Conservation (phyloP, 129 eudicot genomes). For the Gnaphalium uliginosum region DNA sequence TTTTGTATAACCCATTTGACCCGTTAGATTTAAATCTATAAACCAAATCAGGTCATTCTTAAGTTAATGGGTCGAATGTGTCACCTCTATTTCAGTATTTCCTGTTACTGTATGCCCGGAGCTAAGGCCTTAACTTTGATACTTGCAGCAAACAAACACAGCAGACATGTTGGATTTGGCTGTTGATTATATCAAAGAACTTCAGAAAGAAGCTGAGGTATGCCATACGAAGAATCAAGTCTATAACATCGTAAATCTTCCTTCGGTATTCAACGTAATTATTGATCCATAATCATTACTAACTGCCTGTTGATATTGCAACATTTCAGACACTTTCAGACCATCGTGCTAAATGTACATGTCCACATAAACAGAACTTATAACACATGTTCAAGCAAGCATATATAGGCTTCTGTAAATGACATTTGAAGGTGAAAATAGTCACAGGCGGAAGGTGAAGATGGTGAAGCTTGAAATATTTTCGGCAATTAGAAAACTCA, state of each 20-base stretch:
- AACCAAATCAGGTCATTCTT: not conserved
- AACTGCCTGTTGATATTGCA: not conserved
- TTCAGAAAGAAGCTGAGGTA: conserved; percentile 83
- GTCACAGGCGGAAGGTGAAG: not conserved
- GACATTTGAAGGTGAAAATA: conserved; percentile 3
- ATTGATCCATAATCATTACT: not conserved
- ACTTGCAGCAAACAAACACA: conserved; percentile 93
- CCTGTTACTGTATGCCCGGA: not conserved
- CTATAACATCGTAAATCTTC: not conserved
- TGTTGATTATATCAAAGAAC: conserved; percentile 93
- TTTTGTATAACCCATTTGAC: too few relatives aligned
- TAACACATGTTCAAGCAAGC: conserved; percentile 22
- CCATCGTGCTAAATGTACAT: conserved; percentile 58
- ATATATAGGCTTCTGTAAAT: conserved; percentile 38
- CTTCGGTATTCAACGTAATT: not conserved
- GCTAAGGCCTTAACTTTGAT: not conserved
- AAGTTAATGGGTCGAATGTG: not conserved
- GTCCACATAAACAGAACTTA: conserved; percentile 45
- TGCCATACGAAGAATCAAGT: not conserved
- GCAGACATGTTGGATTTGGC: conserved; percentile 97
- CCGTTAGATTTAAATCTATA: too few relatives aligned
- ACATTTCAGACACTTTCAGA: conserved; percentile 51
- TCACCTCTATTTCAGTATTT: not conserved
- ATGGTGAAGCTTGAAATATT: conserved; percentile 10
- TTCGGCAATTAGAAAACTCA: conserved; percentile 10